These are phyloP conservation scores for Saraca asoca DNA, from an alignment of 331 rosid genomes.

Conservation along the genomic window DNA sequence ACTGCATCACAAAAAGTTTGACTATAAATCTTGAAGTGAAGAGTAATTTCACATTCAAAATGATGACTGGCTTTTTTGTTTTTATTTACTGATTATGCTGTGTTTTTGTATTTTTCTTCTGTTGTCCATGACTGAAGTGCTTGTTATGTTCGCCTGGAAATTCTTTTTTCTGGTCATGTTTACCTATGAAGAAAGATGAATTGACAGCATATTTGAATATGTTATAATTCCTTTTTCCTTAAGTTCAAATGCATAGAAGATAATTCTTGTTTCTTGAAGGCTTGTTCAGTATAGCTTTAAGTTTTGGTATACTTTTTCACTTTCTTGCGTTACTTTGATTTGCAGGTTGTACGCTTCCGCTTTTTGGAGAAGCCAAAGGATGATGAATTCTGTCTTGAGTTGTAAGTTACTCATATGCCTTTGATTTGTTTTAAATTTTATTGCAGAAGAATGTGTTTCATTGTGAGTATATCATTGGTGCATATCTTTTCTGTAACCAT, in stretches of 20 bases:
- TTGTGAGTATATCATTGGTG: conserved; percentile 2
- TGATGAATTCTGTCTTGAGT: conserved; percentile 78
- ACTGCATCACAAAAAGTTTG: background rate
- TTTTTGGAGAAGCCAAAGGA: conserved; percentile 87
- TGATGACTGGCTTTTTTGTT: no score
- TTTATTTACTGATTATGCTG: no score
- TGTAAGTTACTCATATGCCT: conserved; percentile 54
- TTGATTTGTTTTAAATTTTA: background rate
- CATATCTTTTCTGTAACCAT: conserved; percentile 30
- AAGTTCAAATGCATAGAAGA: background rate
- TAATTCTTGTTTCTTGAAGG: background rate
- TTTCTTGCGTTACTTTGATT: conserved; percentile 25
- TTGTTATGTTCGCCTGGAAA: background rate
- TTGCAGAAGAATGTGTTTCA: background rate
- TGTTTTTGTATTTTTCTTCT: background rate
- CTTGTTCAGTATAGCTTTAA: background rate
- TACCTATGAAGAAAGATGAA: no score
- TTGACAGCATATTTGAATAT: no score
- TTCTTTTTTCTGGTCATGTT: no score
- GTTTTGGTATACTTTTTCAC: conserved; percentile 7
- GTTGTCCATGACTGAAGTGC: background rate
- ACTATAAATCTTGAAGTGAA: no score
- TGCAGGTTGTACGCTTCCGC: conserved; percentile 87
- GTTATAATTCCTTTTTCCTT: background rate
- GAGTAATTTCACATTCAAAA: no score